Evolutionary conservation across 108 stramenopile genomes (phyloP).

Genomic region (Fistulifera pelliculosa): DNA sequence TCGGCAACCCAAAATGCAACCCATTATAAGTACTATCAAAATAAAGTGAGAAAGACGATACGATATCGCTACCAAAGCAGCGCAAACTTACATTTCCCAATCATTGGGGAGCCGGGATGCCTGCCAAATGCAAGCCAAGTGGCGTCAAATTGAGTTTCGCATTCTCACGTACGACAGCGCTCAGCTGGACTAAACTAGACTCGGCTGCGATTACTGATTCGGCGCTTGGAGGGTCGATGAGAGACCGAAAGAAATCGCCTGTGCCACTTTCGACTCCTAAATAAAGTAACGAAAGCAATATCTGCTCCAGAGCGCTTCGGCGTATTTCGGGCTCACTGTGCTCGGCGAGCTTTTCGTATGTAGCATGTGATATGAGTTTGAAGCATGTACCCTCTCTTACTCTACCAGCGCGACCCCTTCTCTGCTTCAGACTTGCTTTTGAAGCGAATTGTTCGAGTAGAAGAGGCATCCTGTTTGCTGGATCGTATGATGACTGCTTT

Average conservation of each 20-base stretch:
- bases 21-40: conserved; percentile 54
- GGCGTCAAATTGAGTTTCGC: conserved; percentile 38
- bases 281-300: conserved; percentile 62
- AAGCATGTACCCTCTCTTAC: conserved; percentile 77
- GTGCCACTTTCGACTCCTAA: conserved; percentile 69
- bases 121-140: conserved; percentile 72
- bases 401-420: conserved; percentile 77
- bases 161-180: conserved; percentile 31
- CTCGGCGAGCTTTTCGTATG: conserved; percentile 39
- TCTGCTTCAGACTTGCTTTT: conserved; percentile 65
- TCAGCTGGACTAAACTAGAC: conserved; percentile 43
- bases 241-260: conserved; percentile 41
- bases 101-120: conserved; percentile 77
- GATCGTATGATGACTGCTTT: conserved; percentile 80
- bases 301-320: conserved; percentile 78
- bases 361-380: conserved; percentile 62
- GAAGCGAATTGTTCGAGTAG: conserved; percentile 73
- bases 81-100: conserved; percentile 52
- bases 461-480: conserved; percentile 80
- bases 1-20: conserved; percentile 70
- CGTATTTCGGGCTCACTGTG: conserved; percentile 74
- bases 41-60: conserved; percentile 6
- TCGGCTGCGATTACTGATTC: conserved; percentile 52
- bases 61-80: not conserved
- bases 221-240: conserved; percentile 67